These are phyloP conservation scores for Termitomyces sp. DNA, from an alignment of 768 basidiomycete genomes.

Conservation along the genomic window DNA sequence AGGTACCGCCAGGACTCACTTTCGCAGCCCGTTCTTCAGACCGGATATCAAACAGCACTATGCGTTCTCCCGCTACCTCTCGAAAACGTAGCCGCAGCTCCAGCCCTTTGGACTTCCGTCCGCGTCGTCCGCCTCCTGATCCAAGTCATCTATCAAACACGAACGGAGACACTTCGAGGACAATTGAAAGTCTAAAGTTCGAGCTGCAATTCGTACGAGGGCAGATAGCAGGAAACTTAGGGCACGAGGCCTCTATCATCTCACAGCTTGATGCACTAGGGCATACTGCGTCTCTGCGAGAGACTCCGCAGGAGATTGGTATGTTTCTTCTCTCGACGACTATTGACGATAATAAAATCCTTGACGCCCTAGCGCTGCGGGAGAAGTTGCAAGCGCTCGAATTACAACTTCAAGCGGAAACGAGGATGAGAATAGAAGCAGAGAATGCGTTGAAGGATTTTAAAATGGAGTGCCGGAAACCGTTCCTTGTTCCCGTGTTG, in stretches of 20 bases:
- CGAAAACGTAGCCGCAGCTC: conserved; percentile 10
- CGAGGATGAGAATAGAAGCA: conserved; percentile 29
- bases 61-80: not conserved
- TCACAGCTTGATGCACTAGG: conserved; percentile 19
- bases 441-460: conserved; percentile 44
- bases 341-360: not conserved
- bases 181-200: conserved; percentile 17
- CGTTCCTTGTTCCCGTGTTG: conserved; percentile 55
- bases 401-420: conserved; percentile 31
- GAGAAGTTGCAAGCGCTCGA: conserved; percentile 25
- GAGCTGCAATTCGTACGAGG: conserved; percentile 24
- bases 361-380: conserved; percentile 17
- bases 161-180: not conserved
- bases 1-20: conserved; percentile 12
- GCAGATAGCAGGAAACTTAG: conserved; percentile 19
- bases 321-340: not conserved
- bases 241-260: conserved; percentile 21
- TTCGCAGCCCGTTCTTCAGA: not conserved
- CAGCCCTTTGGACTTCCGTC: not conserved
- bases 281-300: conserved; percentile 4
- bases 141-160: not conserved
- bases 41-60: not conserved
- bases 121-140: not conserved
- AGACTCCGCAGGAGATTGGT: conserved; percentile 10
- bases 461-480: conserved; percentile 41